Evolutionary conservation across 2,329 filamentous ascomycete species (phyloP), one percentile per base, ranked within the genome.

Genomic region (Botrytis porri): DNA sequence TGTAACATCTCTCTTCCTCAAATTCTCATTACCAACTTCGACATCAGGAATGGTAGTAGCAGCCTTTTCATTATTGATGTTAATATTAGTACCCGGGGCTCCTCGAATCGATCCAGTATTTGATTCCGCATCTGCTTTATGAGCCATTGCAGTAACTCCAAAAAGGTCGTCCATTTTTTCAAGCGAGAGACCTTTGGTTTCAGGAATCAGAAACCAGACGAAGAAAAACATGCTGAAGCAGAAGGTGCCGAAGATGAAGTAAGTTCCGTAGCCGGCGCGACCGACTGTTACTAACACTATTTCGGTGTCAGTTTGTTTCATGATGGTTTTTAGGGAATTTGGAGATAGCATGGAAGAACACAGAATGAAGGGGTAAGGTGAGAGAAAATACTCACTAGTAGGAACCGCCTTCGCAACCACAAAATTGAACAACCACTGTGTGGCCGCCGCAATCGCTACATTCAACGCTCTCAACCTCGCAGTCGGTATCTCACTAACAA

Each of bases 371-470:
- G 10, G 37, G 6, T 14, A n/a, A 25, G 57, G 8, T 9, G 20
- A 25, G 25, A 37, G 22, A 25, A 25, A 25, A 41, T 4, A 73
- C 41, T 65, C 32, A 72, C 90, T 93, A 64, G 87, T 89, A 2
- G 90, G 88, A 5, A 90, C 89, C 48, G 89, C 89, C 73, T 89
- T 84, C 2, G 91, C 90, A 73, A 93, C 89, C 16, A 92, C 87
- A 74, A 93, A 92, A 79, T 93, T 93, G 81, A 93, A 93, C 7
- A 93, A 81, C 90, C 90, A 92, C 78, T 93, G 90, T 0, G 89
- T 92, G 1, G 88, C 89, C 0, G 91, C 90, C 0, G 87, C 90
- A 64, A 93, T 84, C 2, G 90, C 87, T 10, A 93, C 90, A 78
- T 92, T 93, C 76, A 91, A 82, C 29, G 88, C 88, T 72, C 91